Percentiles rank a stretch among this genome's conserved stretches.
These are phyloP conservation scores for Xerocomus nothofagi DNA, from an alignment of 1,284 basidiomycete genomes.

Conservation along the genomic window DNA sequence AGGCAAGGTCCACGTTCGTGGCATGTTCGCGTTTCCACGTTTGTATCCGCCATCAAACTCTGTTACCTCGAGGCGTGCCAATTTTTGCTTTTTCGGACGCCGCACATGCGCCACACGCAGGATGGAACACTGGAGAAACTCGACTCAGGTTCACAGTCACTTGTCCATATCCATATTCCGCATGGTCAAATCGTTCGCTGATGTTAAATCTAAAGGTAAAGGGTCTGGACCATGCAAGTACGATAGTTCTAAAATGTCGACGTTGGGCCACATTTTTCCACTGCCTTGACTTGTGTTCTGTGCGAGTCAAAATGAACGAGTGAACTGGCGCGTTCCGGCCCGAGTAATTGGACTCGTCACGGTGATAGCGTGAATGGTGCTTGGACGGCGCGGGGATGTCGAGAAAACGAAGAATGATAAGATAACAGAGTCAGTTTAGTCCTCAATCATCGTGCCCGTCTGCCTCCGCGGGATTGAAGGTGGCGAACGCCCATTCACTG, in stretches of 20 bases:
- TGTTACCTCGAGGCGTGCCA: constrained; percentile 30
- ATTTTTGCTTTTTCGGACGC: constrained; percentile 9
- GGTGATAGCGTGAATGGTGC: constrained; percentile 11
- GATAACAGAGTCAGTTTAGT: constrained; percentile 22
- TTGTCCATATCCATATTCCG: background rate
- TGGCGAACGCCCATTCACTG: constrained; percentile 8
- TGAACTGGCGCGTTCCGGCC: constrained; percentile 12
- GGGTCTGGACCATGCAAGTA: background rate
- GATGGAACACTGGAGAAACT: background rate
- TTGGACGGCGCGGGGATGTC: constrained; percentile 25
- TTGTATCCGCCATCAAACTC: constrained; percentile 28
- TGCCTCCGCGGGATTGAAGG: constrained; percentile 27
- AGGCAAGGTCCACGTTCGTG: background rate
- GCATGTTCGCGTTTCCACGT: constrained; percentile 4
- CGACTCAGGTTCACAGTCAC: constrained; percentile 1
- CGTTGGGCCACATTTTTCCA: constrained; percentile 1
- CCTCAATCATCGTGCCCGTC: constrained; percentile 16
- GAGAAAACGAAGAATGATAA: constrained; percentile 20
- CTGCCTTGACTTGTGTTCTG: background rate
- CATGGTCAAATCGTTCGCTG: constrained; percentile 21
- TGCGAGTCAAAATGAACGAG: background rate
- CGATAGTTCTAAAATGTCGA: background rate
- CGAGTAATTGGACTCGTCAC: background rate
- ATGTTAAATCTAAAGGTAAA: constrained; percentile 10
- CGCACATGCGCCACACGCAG: constrained; percentile 21